Conservation (phyloP, 352 stramenopile genomes). For the Peronospora destructor region DNA sequence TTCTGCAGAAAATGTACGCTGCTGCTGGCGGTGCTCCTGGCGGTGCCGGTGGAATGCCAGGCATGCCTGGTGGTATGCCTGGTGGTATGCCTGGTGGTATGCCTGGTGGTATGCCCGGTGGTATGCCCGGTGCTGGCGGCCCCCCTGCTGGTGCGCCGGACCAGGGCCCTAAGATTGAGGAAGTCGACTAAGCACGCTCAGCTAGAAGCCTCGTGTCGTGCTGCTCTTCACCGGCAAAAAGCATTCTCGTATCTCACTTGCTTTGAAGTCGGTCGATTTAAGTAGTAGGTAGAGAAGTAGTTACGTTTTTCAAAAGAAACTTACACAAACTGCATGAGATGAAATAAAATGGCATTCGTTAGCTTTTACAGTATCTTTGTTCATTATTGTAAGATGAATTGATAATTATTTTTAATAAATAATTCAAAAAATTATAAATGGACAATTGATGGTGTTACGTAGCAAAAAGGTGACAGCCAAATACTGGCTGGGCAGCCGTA, state of each 20-base stretch:
- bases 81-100: constrained; percentile 1
- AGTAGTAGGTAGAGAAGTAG: constrained; percentile 26
- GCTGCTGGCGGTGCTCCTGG: constrained; percentile 34
- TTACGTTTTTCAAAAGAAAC: constrained; percentile 19
- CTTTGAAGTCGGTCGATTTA: too few species aligned
- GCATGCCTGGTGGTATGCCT: neutral
- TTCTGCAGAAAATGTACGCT: constrained; percentile 81
- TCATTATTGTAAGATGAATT: too few species aligned
- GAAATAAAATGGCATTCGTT: neutral
- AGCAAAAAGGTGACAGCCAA: too few species aligned
- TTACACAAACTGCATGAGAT: constrained; percentile 18
- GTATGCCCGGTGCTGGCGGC: constrained; percentile 21
- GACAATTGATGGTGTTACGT: too few species aligned
- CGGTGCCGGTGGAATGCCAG: constrained; percentile 13
- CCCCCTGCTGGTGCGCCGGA: constrained; percentile 32
- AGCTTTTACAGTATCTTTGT: too few species aligned
- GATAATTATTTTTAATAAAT: too few species aligned
- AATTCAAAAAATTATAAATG: too few species aligned
- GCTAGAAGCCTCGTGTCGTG: too few species aligned
- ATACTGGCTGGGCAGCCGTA: too few species aligned
- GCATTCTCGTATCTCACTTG: too few species aligned
- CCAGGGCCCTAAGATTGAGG: constrained; percentile 75
- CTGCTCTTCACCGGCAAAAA: too few species aligned
- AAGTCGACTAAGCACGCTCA: constrained; percentile 53
- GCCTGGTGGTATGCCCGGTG: constrained; percentile 2